Evolutionary conservation across 208 protist species (phyloP).

Genomic region (Wallacemonas sp.): DNA sequence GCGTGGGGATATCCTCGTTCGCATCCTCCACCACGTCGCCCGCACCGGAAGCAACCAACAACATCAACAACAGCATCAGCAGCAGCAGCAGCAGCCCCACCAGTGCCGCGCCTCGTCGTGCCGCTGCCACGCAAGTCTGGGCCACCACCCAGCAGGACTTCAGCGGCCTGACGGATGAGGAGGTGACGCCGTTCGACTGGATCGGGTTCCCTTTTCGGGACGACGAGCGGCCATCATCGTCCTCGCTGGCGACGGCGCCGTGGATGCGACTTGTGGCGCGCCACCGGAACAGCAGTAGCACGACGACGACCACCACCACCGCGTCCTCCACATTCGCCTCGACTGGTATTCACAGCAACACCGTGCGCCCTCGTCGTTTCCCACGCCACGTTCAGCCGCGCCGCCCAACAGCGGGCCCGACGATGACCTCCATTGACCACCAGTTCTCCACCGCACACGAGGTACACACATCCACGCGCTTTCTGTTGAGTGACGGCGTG

Average conservation of each 20-base stretch:
- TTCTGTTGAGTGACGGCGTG: too few relatives aligned
- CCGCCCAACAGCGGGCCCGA: neutral
- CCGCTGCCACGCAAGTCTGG: neutral
- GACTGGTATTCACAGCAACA: too few relatives aligned
- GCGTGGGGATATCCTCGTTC: neutral
- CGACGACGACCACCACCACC: too few relatives aligned
- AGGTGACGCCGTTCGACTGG: neutral
- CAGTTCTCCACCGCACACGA: neutral
- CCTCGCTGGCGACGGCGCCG: slow-evolving; percentile 1
- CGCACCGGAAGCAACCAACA: too few relatives aligned
- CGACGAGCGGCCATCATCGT: neutral
- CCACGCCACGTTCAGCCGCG: neutral
- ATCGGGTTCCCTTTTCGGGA: neutral
- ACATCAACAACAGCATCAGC: too few relatives aligned
- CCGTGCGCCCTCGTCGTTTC: neutral
- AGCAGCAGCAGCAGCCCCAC: neutral
- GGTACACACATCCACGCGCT: neutral
- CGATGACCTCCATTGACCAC: neutral
- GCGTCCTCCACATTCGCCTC: too few relatives aligned
- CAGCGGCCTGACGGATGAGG: neutral
- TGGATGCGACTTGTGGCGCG: neutral
- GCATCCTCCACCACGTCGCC: too few relatives aligned
- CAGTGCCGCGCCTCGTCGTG: neutral
- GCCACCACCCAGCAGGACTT: slow-evolving; percentile 9
- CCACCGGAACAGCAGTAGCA: neutral